These are phyloP conservation scores for Eragrostis curvula DNA, from an alignment of 176 grass and related monocot species.

Conservation along the genomic window DNA sequence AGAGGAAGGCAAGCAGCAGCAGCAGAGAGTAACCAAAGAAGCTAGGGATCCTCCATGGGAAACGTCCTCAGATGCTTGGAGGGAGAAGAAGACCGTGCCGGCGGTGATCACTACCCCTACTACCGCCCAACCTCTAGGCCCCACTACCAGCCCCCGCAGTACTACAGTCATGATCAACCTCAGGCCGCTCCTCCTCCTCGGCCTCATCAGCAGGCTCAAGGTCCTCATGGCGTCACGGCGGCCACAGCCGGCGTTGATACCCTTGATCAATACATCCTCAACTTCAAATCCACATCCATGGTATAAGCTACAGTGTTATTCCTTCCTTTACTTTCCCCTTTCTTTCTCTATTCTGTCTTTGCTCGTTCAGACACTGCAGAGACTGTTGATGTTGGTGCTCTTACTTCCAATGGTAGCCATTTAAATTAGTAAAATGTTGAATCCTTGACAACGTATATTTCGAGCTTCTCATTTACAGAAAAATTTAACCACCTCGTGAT, in stretches of 20 bases:
- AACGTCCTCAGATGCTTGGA: slow-evolving; percentile 31
- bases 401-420: not conserved
- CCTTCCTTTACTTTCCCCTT: not conserved
- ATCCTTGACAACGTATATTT: not conserved
- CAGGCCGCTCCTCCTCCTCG: not conserved
- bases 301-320: slow-evolving; percentile 1
- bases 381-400: not conserved
- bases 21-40: too few species aligned
- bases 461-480: too few species aligned
- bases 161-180: not conserved
- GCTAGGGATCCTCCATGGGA: slow-evolving; percentile 18
- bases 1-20: not conserved
- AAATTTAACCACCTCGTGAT: too few species aligned
- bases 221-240: slow-evolving; percentile 21
- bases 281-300: slow-evolving; percentile 39
- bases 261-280: slow-evolving; percentile 32
- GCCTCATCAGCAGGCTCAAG: not conserved
- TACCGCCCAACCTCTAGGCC: slow-evolving; percentile 18
- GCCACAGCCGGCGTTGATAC: slow-evolving; percentile 2
- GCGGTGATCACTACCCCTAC: slow-evolving; percentile 15
- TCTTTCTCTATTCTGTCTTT: not conserved
- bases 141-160: not conserved
- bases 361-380: not conserved
- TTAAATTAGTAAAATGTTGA: not conserved
- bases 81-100: not conserved